A percentile compares a stretch with the other conserved stretches of the same genome.
These are phyloP conservation scores for Sclerotinia minor DNA, from an alignment of 2,329 filamentous ascomycete species.

Conservation along the genomic window DNA sequence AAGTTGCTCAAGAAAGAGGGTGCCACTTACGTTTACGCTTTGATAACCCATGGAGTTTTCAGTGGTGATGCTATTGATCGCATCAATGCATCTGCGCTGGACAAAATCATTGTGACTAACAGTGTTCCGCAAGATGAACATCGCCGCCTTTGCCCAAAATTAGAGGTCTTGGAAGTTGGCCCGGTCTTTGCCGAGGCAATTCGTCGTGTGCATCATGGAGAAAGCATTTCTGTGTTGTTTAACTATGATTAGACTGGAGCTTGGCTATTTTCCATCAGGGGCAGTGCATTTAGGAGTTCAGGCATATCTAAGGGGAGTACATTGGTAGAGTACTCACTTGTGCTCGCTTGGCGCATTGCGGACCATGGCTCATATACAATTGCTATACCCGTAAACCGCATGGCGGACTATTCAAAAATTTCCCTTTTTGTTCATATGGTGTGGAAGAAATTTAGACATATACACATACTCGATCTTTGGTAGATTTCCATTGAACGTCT, in stretches of 20 bases:
- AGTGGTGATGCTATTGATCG: slow-evolving; percentile 92
- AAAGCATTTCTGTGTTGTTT: slow-evolving; percentile 65
- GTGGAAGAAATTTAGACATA: slow-evolving; percentile 14
- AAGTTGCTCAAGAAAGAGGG: slow-evolving; percentile 97
- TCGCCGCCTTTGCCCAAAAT: slow-evolving; percentile 73
- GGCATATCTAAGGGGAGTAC: slow-evolving; percentile 19
- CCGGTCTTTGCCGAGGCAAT: slow-evolving; percentile 95
- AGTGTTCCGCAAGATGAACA: slow-evolving; percentile 89
- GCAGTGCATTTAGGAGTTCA: slow-evolving; percentile 17
- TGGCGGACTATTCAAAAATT: slow-evolving; percentile 18
- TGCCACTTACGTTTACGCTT: slow-evolving; percentile 84
- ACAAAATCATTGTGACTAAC: slow-evolving; percentile 94
- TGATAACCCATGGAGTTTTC: slow-evolving; percentile 92
- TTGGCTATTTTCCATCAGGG: slow-evolving; percentile 17
- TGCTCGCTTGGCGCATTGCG: slow-evolving; percentile 19
- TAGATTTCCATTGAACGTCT: slow-evolving; percentile 23
- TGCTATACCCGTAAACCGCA: slow-evolving; percentile 24
- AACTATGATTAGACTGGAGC: slow-evolving; percentile 24
- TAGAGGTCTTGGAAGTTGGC: slow-evolving; percentile 89
- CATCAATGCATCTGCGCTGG: slow-evolving; percentile 88
- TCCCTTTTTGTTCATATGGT: slow-evolving; percentile 21
- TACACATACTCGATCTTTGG: slow-evolving; percentile 21
- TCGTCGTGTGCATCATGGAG: slow-evolving; percentile 92
- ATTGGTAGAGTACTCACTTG: slow-evolving; percentile 21
- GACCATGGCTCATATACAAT: slow-evolving; percentile 21